phyloP scores from a whole-genome alignment of 225 moss, liverwort and hornwort genomes.

The Sphagnum tenellum region DNA sequence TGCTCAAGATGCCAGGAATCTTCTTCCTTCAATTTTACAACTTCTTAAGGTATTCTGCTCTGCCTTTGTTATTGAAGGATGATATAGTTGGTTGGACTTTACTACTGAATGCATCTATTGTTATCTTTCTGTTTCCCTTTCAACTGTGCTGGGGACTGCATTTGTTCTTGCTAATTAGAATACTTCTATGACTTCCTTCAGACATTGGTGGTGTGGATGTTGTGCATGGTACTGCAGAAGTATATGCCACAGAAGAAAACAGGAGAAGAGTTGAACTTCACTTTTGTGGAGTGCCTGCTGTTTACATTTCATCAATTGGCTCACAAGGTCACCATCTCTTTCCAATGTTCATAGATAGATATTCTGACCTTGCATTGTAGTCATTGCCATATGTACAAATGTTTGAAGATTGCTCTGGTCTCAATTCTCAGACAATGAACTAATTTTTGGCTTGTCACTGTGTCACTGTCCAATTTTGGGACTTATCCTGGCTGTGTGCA shows the following conservation, averaged over 20 bases:
- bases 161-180: too few relatives aligned
- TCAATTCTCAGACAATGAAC: too few relatives aligned
- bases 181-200: neutral
- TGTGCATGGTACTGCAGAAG: slow-evolving; percentile 35
- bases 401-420: neutral
- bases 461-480: neutral
- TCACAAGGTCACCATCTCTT: slow-evolving; percentile 51
- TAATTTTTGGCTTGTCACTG: too few relatives aligned
- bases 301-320: slow-evolving; percentile 94
- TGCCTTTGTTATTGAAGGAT: too few relatives aligned
- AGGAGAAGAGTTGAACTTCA: slow-evolving; percentile 66
- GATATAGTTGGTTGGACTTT: too few relatives aligned
- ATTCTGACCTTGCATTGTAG: too few relatives aligned
- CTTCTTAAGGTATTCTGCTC: slow-evolving; percentile 58
- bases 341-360: too few relatives aligned
- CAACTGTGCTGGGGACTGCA: too few relatives aligned
- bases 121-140: too few relatives aligned
- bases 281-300: slow-evolving; percentile 79
- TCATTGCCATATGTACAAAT: too few relatives aligned
- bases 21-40: slow-evolving; percentile 61
- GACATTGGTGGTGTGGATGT: neutral
- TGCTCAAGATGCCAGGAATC: slow-evolving; percentile 89
- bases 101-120: too few relatives aligned
- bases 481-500: neutral
- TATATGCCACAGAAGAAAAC: slow-evolving; percentile 73